These are phyloP conservation scores for Debaryomyces subglobosus DNA, from an alignment of 1,139 yeast genomes.

Conservation along the genomic window DNA sequence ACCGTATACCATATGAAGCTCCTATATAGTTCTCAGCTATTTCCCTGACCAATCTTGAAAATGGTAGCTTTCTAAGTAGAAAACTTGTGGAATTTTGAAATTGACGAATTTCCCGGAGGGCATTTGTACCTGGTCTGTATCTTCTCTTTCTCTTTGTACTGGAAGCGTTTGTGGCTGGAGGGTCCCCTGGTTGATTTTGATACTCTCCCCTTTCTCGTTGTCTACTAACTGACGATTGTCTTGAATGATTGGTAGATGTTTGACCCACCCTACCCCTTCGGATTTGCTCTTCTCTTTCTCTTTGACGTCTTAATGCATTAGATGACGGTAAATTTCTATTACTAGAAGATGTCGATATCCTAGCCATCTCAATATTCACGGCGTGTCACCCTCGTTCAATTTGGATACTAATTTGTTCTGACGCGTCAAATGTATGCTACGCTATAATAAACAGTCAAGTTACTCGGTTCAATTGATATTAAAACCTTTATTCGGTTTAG, in stretches of 20 bases:
- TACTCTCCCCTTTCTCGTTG: slow-evolving; percentile 39
- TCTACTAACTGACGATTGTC: slow-evolving; percentile 12
- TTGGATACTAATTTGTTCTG: not conserved
- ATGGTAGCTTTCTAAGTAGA: slow-evolving; percentile 82
- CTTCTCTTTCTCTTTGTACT: slow-evolving; percentile 44
- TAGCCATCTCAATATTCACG: slow-evolving; percentile 3
- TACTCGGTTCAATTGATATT: not conserved
- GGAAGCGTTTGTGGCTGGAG: slow-evolving; percentile 28
- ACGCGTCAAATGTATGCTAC: not conserved
- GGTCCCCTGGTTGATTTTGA: slow-evolving; percentile 57
- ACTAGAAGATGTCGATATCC: slow-evolving; percentile 19
- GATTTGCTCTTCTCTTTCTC: slow-evolving; percentile 16
- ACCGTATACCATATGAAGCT: slow-evolving; percentile 63
- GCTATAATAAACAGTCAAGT: not conserved
- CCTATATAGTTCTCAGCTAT: slow-evolving; percentile 73
- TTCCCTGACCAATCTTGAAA: slow-evolving; percentile 83
- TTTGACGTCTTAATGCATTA: slow-evolving; percentile 20
- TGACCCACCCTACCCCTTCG: slow-evolving; percentile 13
- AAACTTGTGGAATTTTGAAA: slow-evolving; percentile 81
- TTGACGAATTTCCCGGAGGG: slow-evolving; percentile 75
- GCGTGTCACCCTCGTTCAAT: not conserved
- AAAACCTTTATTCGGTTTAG: not conserved
- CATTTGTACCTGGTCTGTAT: slow-evolving; percentile 73
- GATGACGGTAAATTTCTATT: slow-evolving; percentile 11
- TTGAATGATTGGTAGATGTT: slow-evolving; percentile 12